Base-by-base conservation (phyloP, 345 rosid genomes). In the Acer yangbiense region DNA sequence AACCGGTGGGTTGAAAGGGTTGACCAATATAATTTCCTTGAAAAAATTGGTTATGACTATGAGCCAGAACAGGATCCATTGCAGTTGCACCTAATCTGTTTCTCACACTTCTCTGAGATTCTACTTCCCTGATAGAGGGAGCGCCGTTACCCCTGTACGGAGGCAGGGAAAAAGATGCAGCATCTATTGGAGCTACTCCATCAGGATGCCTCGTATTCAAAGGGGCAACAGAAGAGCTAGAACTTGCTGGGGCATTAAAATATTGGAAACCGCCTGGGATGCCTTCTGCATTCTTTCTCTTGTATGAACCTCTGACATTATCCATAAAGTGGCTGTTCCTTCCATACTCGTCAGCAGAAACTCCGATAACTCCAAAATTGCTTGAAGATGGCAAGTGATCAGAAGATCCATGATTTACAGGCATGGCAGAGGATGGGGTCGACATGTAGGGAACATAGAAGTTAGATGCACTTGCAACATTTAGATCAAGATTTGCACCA, bases 251-350 rank as follows among this genome's bases (percentile, higher is more conserved):
- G 58, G 91, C 79, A 85, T 84, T 86, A 66, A 70, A 80, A 78
- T 82, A 82, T 73, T 85, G 94, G 76, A 83, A 81, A 87, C 78
- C 74, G 76, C 85, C 92, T 0, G 85, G 86, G 57, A 83, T 23
- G 39, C 81, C 88, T 80, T 90, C 93, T 25, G 88, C 77, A 60
- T 82, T 91, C 83, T 94, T 94, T 84, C 90, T 89, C 86, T 92
- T 92, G 83, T 79, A 92, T 57, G 87, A 66, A 52, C 87, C 89
- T 80, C 90, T 88, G 35, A 81, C 81, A 64, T 82, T 78, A 74
- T 89, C 93, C 89, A 88, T 80, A 71, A 83, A 86, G 71, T 83
- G 87, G 27, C 67, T 73, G 68, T 80, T 86, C 76, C 86, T 86
- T 68, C 89, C 92, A 79, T 87, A 82, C 41, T 89, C 93, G 73